Conservation (phyloP, 2,329 filamentous ascomycete genomes). For the Arachnopeziza araneosa region DNA sequence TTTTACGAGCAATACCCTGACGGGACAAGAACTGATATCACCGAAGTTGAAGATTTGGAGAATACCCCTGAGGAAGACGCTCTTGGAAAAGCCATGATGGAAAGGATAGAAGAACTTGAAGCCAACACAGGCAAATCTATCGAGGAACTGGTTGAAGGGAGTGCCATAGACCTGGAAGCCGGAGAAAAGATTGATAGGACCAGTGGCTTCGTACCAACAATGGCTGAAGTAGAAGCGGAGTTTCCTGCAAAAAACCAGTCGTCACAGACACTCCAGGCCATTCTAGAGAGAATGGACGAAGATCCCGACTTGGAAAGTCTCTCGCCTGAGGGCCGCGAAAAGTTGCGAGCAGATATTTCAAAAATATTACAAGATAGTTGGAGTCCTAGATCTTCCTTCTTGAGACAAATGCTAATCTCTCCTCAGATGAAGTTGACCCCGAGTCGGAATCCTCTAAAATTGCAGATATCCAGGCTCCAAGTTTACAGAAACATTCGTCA, state of each 20-base stretch:
- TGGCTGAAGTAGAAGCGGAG: neutral
- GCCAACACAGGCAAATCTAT: neutral
- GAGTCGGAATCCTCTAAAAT: neutral
- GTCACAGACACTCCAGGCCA: neutral
- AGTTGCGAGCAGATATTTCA: neutral
- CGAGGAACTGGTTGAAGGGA: neutral
- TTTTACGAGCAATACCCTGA: conserved; percentile 26
- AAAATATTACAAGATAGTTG: neutral
- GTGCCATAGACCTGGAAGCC: neutral
- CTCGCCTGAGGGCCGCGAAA: neutral
- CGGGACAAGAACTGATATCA: conserved; percentile 22
- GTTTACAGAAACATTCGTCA: neutral
- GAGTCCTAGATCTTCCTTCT: neutral
- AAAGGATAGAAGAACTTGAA: neutral
- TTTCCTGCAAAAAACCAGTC: neutral
- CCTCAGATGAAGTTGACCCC: neutral
- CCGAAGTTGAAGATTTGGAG: conserved; percentile 16
- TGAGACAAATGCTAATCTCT: neutral
- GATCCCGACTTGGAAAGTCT: neutral
- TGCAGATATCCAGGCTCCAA: neutral
- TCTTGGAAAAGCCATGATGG: conserved; percentile 9
- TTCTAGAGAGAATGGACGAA: neutral
- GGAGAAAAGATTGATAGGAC: neutral
- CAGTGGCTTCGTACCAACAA: neutral
- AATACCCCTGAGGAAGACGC: neutral